These are phyloP conservation scores for Tieghemostelium lacteum DNA, from an alignment of 78 protist species.

Conservation along the genomic window DNA sequence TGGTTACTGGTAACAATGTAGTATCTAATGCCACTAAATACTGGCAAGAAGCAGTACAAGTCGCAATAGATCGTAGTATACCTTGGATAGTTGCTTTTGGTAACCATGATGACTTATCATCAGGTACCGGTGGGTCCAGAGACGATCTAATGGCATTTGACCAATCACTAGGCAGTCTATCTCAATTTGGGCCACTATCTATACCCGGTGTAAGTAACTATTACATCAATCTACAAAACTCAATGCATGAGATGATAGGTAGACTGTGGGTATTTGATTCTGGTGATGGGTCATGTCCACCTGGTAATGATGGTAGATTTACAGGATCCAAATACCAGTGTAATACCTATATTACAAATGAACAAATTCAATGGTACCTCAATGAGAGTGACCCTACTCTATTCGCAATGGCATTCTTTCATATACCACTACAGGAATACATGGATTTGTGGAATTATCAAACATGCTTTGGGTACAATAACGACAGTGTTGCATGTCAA, in stretches of 20 bases:
- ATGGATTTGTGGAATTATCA: conserved; percentile 11
- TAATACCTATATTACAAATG: conserved; percentile 29
- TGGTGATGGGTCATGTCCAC: conserved; percentile 36
- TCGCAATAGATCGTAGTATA: not conserved
- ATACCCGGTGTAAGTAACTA: conserved; percentile 71
- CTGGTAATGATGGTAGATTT: not conserved
- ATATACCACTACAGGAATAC: conserved; percentile 64
- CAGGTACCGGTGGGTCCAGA: conserved; percentile 28
- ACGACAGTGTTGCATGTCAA: conserved; percentile 59
- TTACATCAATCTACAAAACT: not conserved
- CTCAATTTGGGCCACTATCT: conserved; percentile 17
- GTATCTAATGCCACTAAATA: conserved; percentile 43
- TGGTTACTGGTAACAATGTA: conserved; percentile 78
- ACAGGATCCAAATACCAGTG: not conserved
- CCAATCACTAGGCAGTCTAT: conserved; percentile 6
- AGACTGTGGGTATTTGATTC: conserved; percentile 35
- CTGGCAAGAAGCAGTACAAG: conserved; percentile 53
- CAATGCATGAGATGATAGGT: not conserved
- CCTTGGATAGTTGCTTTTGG: conserved; percentile 78
- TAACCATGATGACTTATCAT: conserved; percentile 48
- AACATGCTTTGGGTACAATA: conserved; percentile 37
- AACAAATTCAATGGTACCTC: conserved; percentile 27
- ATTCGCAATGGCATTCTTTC: conserved; percentile 50
- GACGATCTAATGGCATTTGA: conserved; percentile 14
- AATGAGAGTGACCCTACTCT: not conserved